Evolutionary conservation across 1,139 yeast species (phyloP), one percentile per base, ranked within the genome.

Genomic region (Yamadazyma aaseri): DNA sequence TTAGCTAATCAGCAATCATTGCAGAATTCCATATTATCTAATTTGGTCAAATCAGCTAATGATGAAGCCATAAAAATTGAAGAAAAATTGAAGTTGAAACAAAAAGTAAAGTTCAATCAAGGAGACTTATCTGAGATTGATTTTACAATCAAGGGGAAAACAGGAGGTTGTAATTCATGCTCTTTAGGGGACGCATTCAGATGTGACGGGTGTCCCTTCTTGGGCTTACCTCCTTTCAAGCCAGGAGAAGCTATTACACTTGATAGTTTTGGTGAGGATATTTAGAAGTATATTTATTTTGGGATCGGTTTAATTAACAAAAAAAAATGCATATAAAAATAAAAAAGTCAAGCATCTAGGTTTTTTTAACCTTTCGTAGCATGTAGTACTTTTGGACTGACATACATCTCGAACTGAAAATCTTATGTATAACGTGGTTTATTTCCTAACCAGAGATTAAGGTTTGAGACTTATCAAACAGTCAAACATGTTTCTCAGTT

Each of bases 181-280:
- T 82, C 97, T 0, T 72, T 92, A 37, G 98, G 99, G 26, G 98
- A 92, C 60, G 98, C 98, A 0, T 92, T 92, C 65, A 72, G 99
- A 53, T 92, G 99, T 60, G 96, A 90, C 50, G 97, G 97, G 3
- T 92, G 99, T 63, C 99, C 98, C 28, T 94, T 81, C 60, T 68
- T 92, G 48, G 98, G 99, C 0, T 71, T 94, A 38, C 98, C 99
- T 7, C 97, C 98, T 4, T 92, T 92, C 73, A 89, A 87, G 64
- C 97, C 97, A 0, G 98, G 98, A 32, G 95, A 92, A 62, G 82
- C 67, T 12, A 62, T 76, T 22, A 71, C 76, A 5, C 59, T 76
- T 36, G 79, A 72, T 44, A 60, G 67, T 26, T 67, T 75, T 46
- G 81, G 75, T 31, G 81, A 75, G 36, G 74, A 69, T 43, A 58